These are phyloP conservation scores for Uncinocarpus reesii DNA, from an alignment of 2,329 filamentous ascomycete genomes.

Conservation along the genomic window DNA sequence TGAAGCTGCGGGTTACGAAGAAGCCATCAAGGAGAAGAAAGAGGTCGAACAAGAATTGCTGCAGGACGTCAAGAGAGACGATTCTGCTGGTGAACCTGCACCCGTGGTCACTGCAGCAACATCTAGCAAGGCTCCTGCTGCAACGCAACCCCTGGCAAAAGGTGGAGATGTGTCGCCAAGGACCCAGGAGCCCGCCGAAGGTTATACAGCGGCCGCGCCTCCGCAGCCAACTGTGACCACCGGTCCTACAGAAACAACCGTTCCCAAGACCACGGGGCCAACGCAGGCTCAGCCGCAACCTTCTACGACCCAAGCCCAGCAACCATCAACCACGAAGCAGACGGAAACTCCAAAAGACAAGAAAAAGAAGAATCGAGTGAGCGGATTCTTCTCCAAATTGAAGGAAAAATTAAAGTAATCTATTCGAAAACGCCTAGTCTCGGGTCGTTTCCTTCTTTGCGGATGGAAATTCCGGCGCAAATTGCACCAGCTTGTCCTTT, in stretches of 20 bases:
- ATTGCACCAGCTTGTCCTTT: too few species aligned
- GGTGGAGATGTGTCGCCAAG: slow-evolving; percentile 17
- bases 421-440: not conserved
- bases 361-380: slow-evolving; percentile 59
- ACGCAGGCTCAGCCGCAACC: slow-evolving; percentile 15
- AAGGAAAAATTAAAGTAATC: slow-evolving; percentile 44
- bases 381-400: slow-evolving; percentile 49
- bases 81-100: slow-evolving; percentile 28
- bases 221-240: slow-evolving; percentile 3
- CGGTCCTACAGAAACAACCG: slow-evolving; percentile 16
- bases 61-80: slow-evolving; percentile 33
- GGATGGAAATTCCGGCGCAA: not conserved
- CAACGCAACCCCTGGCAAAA: slow-evolving; percentile 17
- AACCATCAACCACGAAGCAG: slow-evolving; percentile 17
- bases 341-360: slow-evolving; percentile 37
- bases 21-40: slow-evolving; percentile 65
- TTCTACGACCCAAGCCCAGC: slow-evolving; percentile 17
- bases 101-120: slow-evolving; percentile 35
- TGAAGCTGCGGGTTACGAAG: slow-evolving; percentile 59
- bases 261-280: slow-evolving; percentile 13
- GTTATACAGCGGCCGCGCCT: slow-evolving; percentile 17
- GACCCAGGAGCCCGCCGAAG: slow-evolving; percentile 21
- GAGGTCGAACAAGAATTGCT: slow-evolving; percentile 64
- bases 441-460: not conserved
- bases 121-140: slow-evolving; percentile 29